Percentiles rank a stretch among this genome's conserved stretches.
These are phyloP conservation scores for Agastache rugosa DNA, from an alignment of 257 asterid species.

Conservation along the genomic window DNA sequence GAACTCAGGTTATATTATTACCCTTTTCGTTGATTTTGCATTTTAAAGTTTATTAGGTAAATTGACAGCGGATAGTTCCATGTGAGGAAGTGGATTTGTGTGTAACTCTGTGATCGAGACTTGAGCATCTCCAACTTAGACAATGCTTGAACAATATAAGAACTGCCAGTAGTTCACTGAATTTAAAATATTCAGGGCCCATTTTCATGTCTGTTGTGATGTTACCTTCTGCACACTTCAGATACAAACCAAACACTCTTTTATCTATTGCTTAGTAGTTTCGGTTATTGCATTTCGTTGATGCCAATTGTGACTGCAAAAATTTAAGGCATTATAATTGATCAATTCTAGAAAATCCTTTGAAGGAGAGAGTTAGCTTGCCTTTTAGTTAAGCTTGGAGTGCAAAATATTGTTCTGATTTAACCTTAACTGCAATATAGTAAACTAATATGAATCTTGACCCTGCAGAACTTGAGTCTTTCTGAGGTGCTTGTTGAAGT, in stretches of 20 bases:
- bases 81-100: background rate
- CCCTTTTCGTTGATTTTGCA: constrained; percentile 5
- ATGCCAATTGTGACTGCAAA: background rate
- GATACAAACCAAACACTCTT: background rate
- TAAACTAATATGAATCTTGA: constrained; percentile 20
- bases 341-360: background rate
- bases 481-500: constrained; percentile 86
- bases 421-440: background rate
- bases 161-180: background rate
- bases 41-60: constrained; percentile 5
- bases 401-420: constrained; percentile 2
- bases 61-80: background rate
- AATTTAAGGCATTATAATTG: background rate
- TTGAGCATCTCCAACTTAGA: constrained; percentile 20
- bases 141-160: constrained; percentile 4
- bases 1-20: constrained; percentile 67
- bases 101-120: constrained; percentile 6
- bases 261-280: constrained; percentile 5
- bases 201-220: background rate
- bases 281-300: background rate
- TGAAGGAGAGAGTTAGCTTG: background rate
- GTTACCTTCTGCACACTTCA: background rate
- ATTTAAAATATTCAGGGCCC: background rate
- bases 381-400: constrained; percentile 19
- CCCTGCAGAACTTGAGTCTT: constrained; percentile 68